Base-by-base conservation (phyloP, 2,329 filamentous ascomycete species). In the Hirsutella minnesotensis region DNA sequence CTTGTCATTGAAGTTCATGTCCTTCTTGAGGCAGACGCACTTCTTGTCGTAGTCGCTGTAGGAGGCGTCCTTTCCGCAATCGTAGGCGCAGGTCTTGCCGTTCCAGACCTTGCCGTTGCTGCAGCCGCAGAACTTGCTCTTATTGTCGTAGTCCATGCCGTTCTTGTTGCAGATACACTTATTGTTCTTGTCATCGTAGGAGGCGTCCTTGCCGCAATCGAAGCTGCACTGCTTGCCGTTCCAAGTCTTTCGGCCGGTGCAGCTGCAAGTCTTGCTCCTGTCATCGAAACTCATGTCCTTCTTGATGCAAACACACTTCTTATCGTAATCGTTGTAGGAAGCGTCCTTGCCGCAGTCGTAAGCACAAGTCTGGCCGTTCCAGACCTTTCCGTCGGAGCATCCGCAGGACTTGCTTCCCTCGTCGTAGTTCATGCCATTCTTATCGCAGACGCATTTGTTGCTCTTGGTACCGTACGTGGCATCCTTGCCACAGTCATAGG, bases 201-300 rank as follows among this genome's bases (percentile, higher is more conserved):
- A 13, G n/a, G 45, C 45, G 4, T 44, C 42, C 36, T 44, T 42
- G 16, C 45, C 45, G 15, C 45, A 47, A 31, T 47, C 42, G 15
- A 33, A 29, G 5, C 30, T 22, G 27, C 45, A 47, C 16, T 29
- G 27, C 35, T 40, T 29, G 5, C 39, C 43, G 7, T 24, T 37
- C 45, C 45, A 47, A 5, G 13, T 39, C 19, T 40, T 13, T 2
- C 40, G 39, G 22, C 12, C 19, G 9, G 37, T 15, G 40, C 45
- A 47, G 5, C 30, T 27, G 38, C 45, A 47, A 3, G 20, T 39
- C 44, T 46, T 41, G 34, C 19, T 20, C 9, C 30, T 21, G n/a
- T 12, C 18, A 21, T 46, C 41, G 35, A 29, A 46, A 31, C 24
- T 22, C 39, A 35, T 37, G 29, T 36, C 44, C 3, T 24, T 9